Evolutionary conservation across 2,329 filamentous ascomycete genomes (phyloP), one percentile per base, ranked within the genome.

Genomic region (Pestalotiopsis fici): DNA sequence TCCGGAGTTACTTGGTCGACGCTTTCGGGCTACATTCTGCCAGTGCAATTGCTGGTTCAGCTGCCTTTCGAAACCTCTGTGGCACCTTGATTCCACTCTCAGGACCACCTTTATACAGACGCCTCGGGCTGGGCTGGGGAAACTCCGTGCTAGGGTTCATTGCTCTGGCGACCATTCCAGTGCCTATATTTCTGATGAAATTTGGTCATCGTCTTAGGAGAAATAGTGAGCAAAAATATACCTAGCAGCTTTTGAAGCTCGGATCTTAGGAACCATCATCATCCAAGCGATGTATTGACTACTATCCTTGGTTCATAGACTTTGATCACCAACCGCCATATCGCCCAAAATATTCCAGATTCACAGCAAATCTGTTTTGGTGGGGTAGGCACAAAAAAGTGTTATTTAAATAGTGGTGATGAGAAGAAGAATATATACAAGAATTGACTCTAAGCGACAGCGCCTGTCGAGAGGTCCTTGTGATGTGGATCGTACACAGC

Each of bases 41-140:
- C 35, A 82, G 80, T 11, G 89, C 87, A 0, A 82, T 89, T 2
- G 88, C 88, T 0, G 87, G 87, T 0, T 88, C 81, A 67, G 87
- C 86, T 0, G 81, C 90, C 1, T 74, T 90, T 12, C 77, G 87
- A 35, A 76, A 71, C 13, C 70, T 87, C 0, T 78, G 85, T 4
- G 87, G 86, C 18, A 86, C 83, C 0, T 75, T 88, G 21, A 74
- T 90, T 2, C 87, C 87, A 0, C 77, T 90, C 2, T 81, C 81
- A 11, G 87, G 83, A 0, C 76, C 83, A 9, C 73, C 75, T 9
- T 82, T 90, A 79, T 89, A 87, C 71, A 75, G 81, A 18, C 76
- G 74, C 3, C 72, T 90, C 0, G 86, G 87, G 0, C 72, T 87
- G 7, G 87, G 87, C 0, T 90, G 87, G 86, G 88, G 86, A 0